Conservation (phyloP, 805 yeast species). For the Blastobotrys chiropterorum region DNA sequence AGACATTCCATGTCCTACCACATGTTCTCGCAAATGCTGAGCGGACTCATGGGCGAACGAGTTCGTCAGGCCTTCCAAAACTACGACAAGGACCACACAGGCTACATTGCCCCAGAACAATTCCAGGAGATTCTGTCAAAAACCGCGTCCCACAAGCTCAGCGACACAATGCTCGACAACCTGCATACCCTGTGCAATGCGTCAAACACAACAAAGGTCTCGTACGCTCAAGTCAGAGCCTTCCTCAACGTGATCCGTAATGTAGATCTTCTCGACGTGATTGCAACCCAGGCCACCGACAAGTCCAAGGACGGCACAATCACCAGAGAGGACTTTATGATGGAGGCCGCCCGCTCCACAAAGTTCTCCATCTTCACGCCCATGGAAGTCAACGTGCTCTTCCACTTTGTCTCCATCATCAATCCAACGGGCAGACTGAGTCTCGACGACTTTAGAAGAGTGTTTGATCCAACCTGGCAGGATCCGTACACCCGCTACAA, state of each 20-base stretch:
- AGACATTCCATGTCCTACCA: conserved; percentile 36
- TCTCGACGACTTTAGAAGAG: conserved; percentile 33
- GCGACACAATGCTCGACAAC: conserved; percentile 32
- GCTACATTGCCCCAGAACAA: conserved; percentile 36
- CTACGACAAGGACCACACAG: conserved; percentile 32
- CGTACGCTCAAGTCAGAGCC: conserved; percentile 39
- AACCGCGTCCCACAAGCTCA: conserved; percentile 38
- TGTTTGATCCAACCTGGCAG: conserved; percentile 41
- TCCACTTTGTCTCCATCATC: conserved; percentile 34
- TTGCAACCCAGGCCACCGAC: conserved; percentile 31
- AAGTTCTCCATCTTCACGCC: conserved; percentile 39
- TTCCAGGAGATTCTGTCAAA: conserved; percentile 33
- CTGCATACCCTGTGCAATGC: conserved; percentile 35
- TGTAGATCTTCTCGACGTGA: conserved; percentile 35
- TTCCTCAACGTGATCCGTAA: conserved; percentile 37
- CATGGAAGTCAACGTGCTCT: conserved; percentile 37
- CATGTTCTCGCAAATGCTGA: conserved; percentile 40
- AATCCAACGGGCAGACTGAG: conserved; percentile 28
- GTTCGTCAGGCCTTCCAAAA: conserved; percentile 39
- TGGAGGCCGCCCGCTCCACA: conserved; percentile 35
- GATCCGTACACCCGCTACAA: conserved; percentile 31
- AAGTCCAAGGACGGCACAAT: conserved; percentile 32
- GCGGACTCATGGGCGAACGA: conserved; percentile 42
- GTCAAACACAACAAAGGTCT: conserved; percentile 29
- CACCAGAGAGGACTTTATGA: conserved; percentile 33